These are phyloP conservation scores for Clohesyomyces aquaticus DNA, from an alignment of 495 filamentous ascomycete genomes.

Conservation along the genomic window DNA sequence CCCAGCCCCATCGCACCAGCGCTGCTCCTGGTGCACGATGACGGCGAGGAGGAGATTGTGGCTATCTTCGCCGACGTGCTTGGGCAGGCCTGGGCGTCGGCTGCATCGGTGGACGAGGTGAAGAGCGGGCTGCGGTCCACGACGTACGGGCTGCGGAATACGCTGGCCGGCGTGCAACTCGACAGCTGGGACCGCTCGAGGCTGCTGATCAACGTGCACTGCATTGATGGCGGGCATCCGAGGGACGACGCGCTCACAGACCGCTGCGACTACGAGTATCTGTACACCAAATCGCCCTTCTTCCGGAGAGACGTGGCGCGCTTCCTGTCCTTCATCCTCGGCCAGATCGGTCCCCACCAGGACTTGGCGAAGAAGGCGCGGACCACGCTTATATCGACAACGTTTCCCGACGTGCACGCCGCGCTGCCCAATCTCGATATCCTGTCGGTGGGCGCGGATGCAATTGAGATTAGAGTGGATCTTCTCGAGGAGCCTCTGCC, in stretches of 20 bases:
- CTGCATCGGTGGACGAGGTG: slow-evolving; percentile 33
- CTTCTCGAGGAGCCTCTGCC: slow-evolving; percentile 72
- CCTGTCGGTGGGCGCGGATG: slow-evolving; percentile 80
- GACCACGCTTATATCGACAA: slow-evolving; percentile 83
- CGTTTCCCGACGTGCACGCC: slow-evolving; percentile 81
- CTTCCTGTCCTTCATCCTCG: slow-evolving; percentile 75
- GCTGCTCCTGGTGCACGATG: slow-evolving; percentile 44
- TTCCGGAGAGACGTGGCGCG: slow-evolving; percentile 75
- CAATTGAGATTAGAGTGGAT: slow-evolving; percentile 81
- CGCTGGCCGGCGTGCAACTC: slow-evolving; percentile 19
- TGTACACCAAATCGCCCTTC: slow-evolving; percentile 72
- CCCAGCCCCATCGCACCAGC: slow-evolving; percentile 39
- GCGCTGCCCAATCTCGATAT: slow-evolving; percentile 85
- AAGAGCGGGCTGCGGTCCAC: slow-evolving; percentile 31
- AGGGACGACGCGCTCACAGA: slow-evolving; percentile 66
- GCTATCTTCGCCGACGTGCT: slow-evolving; percentile 46
- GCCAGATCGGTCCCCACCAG: slow-evolving; percentile 73
- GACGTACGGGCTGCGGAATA: slow-evolving; percentile 41
- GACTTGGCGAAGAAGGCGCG: slow-evolving; percentile 73
- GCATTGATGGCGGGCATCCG: slow-evolving; percentile 68
- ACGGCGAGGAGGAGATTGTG: slow-evolving; percentile 45
- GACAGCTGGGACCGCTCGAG: slow-evolving; percentile 34
- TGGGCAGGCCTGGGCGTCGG: slow-evolving; percentile 42
- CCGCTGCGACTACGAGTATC: slow-evolving; percentile 77
- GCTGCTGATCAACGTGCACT: slow-evolving; percentile 69